Evolutionary conservation across 2,329 filamentous ascomycete genomes (phyloP).

Genomic region (Botrytis paeoniae): DNA sequence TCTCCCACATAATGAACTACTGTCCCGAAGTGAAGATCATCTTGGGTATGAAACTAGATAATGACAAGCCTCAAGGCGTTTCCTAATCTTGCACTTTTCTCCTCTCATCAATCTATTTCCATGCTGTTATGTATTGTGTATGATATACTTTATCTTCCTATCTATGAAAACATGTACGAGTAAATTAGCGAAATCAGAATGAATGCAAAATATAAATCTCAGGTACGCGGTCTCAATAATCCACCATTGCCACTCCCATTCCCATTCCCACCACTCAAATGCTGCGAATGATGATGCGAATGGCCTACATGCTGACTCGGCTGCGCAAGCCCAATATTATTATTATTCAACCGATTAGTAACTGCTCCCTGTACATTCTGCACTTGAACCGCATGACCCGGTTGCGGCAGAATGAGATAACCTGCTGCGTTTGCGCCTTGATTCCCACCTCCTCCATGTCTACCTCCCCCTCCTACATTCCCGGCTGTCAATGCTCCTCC

Average conservation of each 20-base stretch:
- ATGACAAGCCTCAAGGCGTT: slow-evolving; percentile 14
- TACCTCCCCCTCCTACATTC: background rate
- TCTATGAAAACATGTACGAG: background rate
- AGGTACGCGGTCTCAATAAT: background rate
- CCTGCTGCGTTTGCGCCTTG: background rate
- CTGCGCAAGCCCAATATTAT: slow-evolving; percentile 3
- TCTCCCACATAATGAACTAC: slow-evolving; percentile 51
- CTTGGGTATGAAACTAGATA: slow-evolving; percentile 54
- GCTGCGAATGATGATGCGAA: background rate
- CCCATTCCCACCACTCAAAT: background rate
- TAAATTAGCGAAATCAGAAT: background rate
- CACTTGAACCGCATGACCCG: background rate
- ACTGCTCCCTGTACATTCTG: background rate
- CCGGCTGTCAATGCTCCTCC: background rate
- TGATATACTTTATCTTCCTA: background rate
- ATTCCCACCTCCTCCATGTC: background rate
- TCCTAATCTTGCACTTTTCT: background rate
- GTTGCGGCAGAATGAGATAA: background rate
- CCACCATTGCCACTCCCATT: background rate
- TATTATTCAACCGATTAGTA: slow-evolving; percentile 1
- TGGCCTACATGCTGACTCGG: background rate
- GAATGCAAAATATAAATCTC: background rate
- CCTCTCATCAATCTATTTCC: background rate
- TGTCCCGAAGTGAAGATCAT: slow-evolving; percentile 56
- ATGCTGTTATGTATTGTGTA: too few species aligned